These are phyloP conservation scores for Candida boleticola DNA, from an alignment of 805 yeast genomes.

Conservation along the genomic window DNA sequence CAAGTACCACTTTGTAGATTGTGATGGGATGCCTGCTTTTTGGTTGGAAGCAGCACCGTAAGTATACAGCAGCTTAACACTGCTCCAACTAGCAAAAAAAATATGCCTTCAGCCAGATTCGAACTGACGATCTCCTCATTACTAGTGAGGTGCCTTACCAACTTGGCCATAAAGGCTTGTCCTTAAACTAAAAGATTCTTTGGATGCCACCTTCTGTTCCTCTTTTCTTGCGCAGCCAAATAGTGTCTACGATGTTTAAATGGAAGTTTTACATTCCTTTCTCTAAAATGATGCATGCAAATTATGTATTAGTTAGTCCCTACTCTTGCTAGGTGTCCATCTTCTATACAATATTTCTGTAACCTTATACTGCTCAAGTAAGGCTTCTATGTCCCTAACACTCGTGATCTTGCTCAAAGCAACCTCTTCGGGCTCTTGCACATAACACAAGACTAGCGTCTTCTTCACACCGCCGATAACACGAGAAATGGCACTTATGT, in stretches of 20 bases:
- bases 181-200: background rate
- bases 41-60: too few species aligned
- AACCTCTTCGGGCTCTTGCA: conserved; percentile 65
- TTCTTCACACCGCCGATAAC: conserved; percentile 88
- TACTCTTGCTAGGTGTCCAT: conserved; percentile 82
- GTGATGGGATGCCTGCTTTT: too few species aligned
- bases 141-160: conserved; percentile 19
- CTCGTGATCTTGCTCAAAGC: too few species aligned
- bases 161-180: conserved; percentile 18
- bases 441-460: conserved; percentile 65
- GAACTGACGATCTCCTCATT: conserved; percentile 19
- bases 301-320: conserved; percentile 72
- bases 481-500: conserved; percentile 62
- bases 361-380: conserved; percentile 48
- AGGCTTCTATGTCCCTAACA: conserved; percentile 14
- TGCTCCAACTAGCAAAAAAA: too few species aligned
- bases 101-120: conserved; percentile 16
- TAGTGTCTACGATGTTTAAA: too few species aligned
- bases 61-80: too few species aligned
- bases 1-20: too few species aligned
- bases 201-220: too few species aligned
- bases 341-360: conserved; percentile 70
- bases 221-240: too few species aligned
- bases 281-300: too few species aligned
- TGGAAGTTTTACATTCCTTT: too few species aligned